A percentile compares a stretch with the other conserved stretches of the same genome.
phyloP scores from a whole-genome alignment of 495 filamentous ascomycete genomes.

The Penicillium maclennaniae region DNA sequence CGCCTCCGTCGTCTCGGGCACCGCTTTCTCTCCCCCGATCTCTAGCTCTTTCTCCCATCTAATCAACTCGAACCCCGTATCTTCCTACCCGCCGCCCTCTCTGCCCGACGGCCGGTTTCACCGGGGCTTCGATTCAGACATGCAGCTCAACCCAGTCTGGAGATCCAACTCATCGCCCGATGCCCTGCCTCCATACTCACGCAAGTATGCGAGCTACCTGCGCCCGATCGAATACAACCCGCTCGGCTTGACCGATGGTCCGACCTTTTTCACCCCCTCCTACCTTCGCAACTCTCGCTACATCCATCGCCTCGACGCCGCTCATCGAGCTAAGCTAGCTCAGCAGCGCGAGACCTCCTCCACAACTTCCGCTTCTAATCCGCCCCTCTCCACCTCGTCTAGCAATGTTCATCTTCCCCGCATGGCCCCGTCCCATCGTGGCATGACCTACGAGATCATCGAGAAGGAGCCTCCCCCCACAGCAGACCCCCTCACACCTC shows the following conservation, averaged over 20 bases:
- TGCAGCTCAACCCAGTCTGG: constrained; percentile 43
- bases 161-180: constrained; percentile 34
- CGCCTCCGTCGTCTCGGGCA: constrained; percentile 75
- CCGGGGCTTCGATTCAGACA: constrained; percentile 42
- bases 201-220: constrained; percentile 54
- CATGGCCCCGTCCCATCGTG: constrained; percentile 70
- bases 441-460: constrained; percentile 81
- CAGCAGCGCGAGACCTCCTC: constrained; percentile 43
- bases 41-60: constrained; percentile 59
- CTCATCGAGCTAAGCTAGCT: constrained; percentile 58
- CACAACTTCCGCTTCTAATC: constrained; percentile 34
- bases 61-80: constrained; percentile 45
- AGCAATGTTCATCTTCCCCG: constrained; percentile 62
- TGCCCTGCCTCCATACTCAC: constrained; percentile 54
- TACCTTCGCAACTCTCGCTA: constrained; percentile 78
- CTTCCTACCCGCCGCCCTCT: constrained; percentile 36
- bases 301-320: constrained; percentile 67
- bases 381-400: constrained; percentile 59
- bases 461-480: constrained; percentile 64
- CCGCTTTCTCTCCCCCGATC: constrained; percentile 47
- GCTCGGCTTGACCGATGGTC: constrained; percentile 26
- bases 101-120: constrained; percentile 33
- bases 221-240: constrained; percentile 30
- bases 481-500: constrained; percentile 56
- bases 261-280: constrained; percentile 69